Evolutionary conservation across 2,329 filamentous ascomycete species (phyloP), one percentile per base, ranked within the genome.

Genomic region (Fusarium chaquense): DNA sequence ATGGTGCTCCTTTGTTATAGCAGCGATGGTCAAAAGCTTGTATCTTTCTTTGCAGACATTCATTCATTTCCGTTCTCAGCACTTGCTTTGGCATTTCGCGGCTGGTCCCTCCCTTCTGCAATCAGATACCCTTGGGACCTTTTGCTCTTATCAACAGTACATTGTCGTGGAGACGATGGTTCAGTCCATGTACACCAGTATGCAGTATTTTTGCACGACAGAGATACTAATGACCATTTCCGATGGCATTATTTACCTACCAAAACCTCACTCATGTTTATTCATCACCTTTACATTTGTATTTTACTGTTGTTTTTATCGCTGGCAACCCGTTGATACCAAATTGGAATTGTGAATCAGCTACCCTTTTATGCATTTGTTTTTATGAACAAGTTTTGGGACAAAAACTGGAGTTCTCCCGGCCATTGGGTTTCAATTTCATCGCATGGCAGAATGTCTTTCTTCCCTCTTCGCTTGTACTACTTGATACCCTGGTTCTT

Each of bases 401-500:
- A 46, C 28, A 36, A 53, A 45, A 45, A 47, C 26, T 35, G 66
- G 67, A 55, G 67, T 70, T 70, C 46, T 56, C 58, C 64, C 18
- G 45, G 58, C 41, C 51, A 30, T 59, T 70, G 54, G 36, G 44
- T 40, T 62, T 63, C 62, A 46, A 30, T 69, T 58, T 62, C 15
- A 41, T 69, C 35, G 41, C 53, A 35, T 32, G 32, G 36, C 51
- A 41, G 46, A 44, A 41, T 45, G 45, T 45, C 15, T 26, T 32
- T 35, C 30, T 50, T 24, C 20, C 41, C 41, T 22, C 51, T 62
- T 67, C 33, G 36, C 53, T 45, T 58, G 52, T 63, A 46, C 54
- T 70, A 46, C 20, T 55, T 56, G 68, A 69, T 70, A 71, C 67
- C 67, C 67, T 58, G 52, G 64, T 51, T 58, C 40, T 46, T 64